Base-by-base conservation (phyloP, 2,329 filamentous ascomycete species). In the Penicillium capsulatum region DNA sequence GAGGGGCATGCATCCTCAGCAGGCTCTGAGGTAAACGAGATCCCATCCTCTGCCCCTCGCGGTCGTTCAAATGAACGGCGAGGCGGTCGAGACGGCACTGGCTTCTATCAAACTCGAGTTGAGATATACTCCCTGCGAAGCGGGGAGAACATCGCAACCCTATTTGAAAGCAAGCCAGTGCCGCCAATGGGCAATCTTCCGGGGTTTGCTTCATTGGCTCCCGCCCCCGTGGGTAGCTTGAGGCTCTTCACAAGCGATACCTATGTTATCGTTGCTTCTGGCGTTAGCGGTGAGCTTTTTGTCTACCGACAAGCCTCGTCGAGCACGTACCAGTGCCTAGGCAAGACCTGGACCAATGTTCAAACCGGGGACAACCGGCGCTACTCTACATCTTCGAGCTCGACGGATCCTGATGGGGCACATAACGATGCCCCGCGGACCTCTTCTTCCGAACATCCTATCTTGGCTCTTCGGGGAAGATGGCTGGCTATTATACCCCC, bases 261-360 rank as follows among this genome's bases (percentile, higher is more conserved):
- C 20, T 86, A 78, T 53, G 59, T 96, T 26, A 74, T 83, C 3
- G 71, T 96, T 20, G 80, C 84, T 38, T 96, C 89, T 34, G 89
- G 88, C 2, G 68, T 75, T 15, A 95, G 87, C 34, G 91, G 91
- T 9, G 91, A 97, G 66, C 81, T 91, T 31, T 95, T 85, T 74
- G 71, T 95, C 6, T 97, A 83, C 76, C 60, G 71, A 20, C 47
- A 63, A 37, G 52, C 46, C 26, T 45, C 40, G 16, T 48, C 50
- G 8, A 48, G 46, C 20, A 44, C 47, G 10, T 83, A 80, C 57
- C 70, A 72, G 42, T 96, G 89, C 55, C 73, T 92, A 39, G 90
- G 84, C 14, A 98, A 98, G 67, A 70, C 94, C 13, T 98, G 92
- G 92, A 96, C 92, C 1, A 83, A 81, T 31, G 71, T 95, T 17